Conservation (phyloP, 352 stramenopile species). For the Globisporangium parvum region DNA sequence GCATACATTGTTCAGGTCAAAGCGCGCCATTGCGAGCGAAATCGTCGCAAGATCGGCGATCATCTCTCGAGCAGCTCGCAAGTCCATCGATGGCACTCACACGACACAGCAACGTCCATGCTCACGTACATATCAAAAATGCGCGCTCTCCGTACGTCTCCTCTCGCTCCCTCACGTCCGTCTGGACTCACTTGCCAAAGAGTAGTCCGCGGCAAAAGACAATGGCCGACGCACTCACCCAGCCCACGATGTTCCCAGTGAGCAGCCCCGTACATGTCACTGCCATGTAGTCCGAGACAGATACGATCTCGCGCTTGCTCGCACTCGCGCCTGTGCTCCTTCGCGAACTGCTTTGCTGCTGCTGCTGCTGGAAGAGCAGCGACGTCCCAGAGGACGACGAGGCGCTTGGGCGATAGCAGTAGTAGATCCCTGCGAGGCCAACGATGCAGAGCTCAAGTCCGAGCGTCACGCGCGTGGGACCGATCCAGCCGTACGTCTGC, state of each 20-base stretch:
- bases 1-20: too few relatives aligned
- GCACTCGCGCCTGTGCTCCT: conserved; percentile 2
- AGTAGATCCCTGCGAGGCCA: conserved; percentile 52
- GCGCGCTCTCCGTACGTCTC: background rate
- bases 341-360: conserved; percentile 2
- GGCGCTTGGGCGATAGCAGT: conserved; percentile 30
- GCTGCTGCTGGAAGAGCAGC: conserved; percentile 3
- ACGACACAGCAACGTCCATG: background rate
- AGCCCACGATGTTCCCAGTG: conserved; percentile 53
- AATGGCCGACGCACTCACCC: conserved; percentile 42
- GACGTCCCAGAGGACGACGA: background rate
- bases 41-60: too few relatives aligned
- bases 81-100: background rate
- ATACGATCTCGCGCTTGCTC: conserved; percentile 41
- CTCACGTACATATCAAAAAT: background rate
- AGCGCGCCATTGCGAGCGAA: too few relatives aligned
- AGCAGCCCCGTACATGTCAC: conserved; percentile 57
- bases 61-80: too few relatives aligned
- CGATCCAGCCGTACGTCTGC: conserved; percentile 32
- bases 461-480: conserved; percentile 15
- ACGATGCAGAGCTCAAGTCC: conserved; percentile 44
- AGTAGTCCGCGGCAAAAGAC: conserved; percentile 54
- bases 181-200: conserved; percentile 25
- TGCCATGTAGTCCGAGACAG: conserved; percentile 62
- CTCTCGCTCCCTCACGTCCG: too few relatives aligned